phyloP scores from a whole-genome alignment of 345 rosid genomes.

The Garcia nutans region DNA sequence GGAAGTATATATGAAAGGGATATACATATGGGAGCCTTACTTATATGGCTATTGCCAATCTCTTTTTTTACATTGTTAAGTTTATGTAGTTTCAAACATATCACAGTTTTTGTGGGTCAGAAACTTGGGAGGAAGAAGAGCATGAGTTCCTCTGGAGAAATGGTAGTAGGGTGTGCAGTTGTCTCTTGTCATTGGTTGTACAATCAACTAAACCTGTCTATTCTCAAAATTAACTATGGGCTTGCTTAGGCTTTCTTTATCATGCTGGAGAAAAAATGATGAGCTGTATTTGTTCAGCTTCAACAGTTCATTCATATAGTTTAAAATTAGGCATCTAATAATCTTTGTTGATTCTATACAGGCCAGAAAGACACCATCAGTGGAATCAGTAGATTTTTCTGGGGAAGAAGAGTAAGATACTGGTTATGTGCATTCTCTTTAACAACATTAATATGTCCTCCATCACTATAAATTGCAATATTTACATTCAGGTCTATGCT shows the following conservation, averaged over 20 bases:
- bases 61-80: neutral
- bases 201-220: neutral
- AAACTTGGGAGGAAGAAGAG: neutral
- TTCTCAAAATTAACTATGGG: neutral
- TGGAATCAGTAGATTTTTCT: conserved; percentile 91
- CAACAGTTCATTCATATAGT: conserved; percentile 8
- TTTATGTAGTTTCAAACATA: too few species aligned
- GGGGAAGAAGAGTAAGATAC: conserved; percentile 96
- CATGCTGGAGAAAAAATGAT: neutral
- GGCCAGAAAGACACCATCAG: conserved; percentile 80
- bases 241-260: neutral
- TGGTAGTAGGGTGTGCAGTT: neutral
- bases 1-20: neutral
- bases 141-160: neutral
- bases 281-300: neutral
- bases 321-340: conserved; percentile 9
- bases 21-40: neutral
- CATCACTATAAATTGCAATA: neutral
- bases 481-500: neutral
- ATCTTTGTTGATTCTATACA: conserved; percentile 35
- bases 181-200: neutral
- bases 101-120: neutral
- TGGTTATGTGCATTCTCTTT: conserved; percentile 18
- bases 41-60: neutral
- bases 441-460: conserved; percentile 1